phyloP scores from a whole-genome alignment of 495 filamentous ascomycete genomes.

The Trichocladium antarcticum region DNA sequence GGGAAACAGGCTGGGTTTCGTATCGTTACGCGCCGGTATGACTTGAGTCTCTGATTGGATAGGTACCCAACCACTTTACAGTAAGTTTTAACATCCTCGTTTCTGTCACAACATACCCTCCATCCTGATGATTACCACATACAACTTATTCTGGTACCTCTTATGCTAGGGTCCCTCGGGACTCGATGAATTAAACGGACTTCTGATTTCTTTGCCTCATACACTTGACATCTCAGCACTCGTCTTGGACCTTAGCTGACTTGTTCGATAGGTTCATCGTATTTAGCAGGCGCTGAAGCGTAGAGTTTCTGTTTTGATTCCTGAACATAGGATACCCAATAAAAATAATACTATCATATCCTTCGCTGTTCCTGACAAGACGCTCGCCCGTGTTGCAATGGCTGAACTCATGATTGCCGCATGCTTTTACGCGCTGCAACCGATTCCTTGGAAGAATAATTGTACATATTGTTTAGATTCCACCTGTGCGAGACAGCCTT shows the following conservation, averaged over 20 bases:
- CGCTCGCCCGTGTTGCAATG: background rate
- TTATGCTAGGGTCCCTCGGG: constrained; percentile 46
- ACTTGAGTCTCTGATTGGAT: too few species aligned
- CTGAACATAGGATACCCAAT: background rate
- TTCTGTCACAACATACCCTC: constrained; percentile 9
- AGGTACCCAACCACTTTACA: too few species aligned
- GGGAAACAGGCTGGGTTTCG: too few species aligned
- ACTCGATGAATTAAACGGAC: constrained; percentile 49
- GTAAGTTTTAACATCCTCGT: background rate
- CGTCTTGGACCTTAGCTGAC: constrained; percentile 12
- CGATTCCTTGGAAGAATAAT: background rate
- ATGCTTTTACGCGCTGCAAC: background rate
- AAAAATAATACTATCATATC: background rate
- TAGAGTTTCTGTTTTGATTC: background rate
- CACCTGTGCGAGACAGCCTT: background rate
- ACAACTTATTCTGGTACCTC: constrained; percentile 51
- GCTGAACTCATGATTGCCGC: background rate
- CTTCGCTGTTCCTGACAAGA: too few species aligned
- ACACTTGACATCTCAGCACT: background rate
- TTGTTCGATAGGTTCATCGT: background rate
- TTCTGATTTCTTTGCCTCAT: constrained; percentile 36
- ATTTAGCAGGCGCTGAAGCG: too few species aligned
- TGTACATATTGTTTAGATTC: background rate
- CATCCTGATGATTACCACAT: constrained; percentile 39
- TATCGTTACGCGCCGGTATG: too few species aligned